These are phyloP conservation scores for Corymbia maculata DNA, from an alignment of 345 rosid genomes.

Conservation along the genomic window DNA sequence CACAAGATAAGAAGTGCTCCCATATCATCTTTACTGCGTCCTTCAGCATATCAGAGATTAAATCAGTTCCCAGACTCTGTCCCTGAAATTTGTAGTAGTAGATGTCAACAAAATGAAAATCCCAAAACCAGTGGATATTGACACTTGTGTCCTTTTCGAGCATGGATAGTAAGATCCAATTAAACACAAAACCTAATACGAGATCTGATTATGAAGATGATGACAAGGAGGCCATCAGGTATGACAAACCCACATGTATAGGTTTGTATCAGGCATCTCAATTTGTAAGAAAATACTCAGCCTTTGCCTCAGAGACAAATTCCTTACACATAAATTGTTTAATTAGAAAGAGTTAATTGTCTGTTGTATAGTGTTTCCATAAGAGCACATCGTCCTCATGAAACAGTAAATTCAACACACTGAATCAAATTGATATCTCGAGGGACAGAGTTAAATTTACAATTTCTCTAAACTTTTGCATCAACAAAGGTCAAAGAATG, in stretches of 20 bases:
- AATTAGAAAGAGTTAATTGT: neutral
- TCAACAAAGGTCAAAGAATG: neutral
- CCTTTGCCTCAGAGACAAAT: neutral
- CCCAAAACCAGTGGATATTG: neutral
- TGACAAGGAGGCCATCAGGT: neutral
- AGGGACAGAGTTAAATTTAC: neutral
- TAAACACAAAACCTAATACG: neutral
- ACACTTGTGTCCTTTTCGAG: neutral
- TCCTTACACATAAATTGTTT: neutral
- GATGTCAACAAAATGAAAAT: neutral
- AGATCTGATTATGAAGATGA: neutral
- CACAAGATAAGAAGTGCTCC: conserved; percentile 16
- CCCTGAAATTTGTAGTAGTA: conserved; percentile 11
- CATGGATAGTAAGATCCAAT: neutral
- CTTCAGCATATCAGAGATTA: conserved; percentile 13
- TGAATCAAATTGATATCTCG: neutral
- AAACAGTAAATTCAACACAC: neutral
- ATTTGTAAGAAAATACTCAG: neutral
- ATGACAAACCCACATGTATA: neutral
- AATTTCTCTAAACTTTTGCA: neutral
- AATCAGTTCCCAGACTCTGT: neutral
- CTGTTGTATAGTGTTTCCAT: neutral
- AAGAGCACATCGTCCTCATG: neutral
- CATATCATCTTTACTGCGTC: conserved; percentile 29
- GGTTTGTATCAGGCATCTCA: neutral